A percentile compares a stretch with the other conserved stretches of the same genome.
phyloP scores from a whole-genome alignment of 1,284 basidiomycete species.

The Malassezia obtusa region DNA sequence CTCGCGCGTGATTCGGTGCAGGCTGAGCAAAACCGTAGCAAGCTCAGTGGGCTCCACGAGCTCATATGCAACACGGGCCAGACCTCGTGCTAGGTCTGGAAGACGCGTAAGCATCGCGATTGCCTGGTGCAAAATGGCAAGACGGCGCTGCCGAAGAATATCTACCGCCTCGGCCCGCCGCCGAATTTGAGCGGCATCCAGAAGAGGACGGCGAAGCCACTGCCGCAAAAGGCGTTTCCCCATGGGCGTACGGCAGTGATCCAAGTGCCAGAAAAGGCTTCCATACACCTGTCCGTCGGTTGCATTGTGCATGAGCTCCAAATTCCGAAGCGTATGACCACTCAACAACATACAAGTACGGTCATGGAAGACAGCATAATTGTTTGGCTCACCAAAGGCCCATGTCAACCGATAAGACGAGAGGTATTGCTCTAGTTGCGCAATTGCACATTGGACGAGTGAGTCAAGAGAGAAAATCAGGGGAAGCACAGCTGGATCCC shows the following conservation, averaged over 20 bases:
- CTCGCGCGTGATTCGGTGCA: constrained; percentile 62
- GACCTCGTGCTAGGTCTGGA: constrained; percentile 78
- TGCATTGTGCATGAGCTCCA: constrained; percentile 49
- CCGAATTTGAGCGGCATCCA: constrained; percentile 59
- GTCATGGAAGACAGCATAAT: constrained; percentile 59
- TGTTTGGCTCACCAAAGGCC: constrained; percentile 45
- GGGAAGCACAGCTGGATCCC: constrained; percentile 13
- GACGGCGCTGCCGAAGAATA: constrained; percentile 58
- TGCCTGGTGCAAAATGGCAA: constrained; percentile 55
- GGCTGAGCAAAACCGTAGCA: constrained; percentile 63
- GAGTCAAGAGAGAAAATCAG: constrained; percentile 38
- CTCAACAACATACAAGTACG: constrained; percentile 78
- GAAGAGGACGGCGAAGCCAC: constrained; percentile 79
- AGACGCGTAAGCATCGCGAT: constrained; percentile 56
- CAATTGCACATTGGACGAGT: constrained; percentile 62
- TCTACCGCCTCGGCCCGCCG: constrained; percentile 73
- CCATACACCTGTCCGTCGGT: constrained; percentile 64
- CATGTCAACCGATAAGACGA: constrained; percentile 60
- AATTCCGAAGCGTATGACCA: constrained; percentile 73
- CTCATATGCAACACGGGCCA: constrained; percentile 80
- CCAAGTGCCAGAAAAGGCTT: constrained; percentile 73
- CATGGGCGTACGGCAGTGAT: constrained; percentile 73
- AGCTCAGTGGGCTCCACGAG: constrained; percentile 74
- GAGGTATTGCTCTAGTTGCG: constrained; percentile 67
- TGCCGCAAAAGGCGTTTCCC: constrained; percentile 69